phyloP scores from a whole-genome alignment of 345 rosid species.

The Zanthoxylum bungeanum region DNA sequence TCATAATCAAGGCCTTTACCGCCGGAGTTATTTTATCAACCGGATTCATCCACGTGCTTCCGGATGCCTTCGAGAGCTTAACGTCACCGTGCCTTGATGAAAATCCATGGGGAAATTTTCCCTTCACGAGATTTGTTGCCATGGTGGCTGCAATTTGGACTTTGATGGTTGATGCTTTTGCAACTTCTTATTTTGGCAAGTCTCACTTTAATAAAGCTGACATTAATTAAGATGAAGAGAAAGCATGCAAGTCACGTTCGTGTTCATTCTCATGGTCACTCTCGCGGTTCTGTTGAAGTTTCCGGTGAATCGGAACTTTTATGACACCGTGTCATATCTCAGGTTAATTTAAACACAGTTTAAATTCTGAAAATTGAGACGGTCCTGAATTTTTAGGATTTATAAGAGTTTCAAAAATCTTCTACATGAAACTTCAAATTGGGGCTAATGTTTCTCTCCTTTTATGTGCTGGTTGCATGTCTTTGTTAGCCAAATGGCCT shows the following conservation, averaged over 20 bases:
- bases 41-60: conserved; percentile 61
- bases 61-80: conserved; percentile 50
- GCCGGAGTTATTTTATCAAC: conserved; percentile 67
- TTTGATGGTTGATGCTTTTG: conserved; percentile 50
- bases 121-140: conserved; percentile 56
- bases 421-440: conserved; percentile 50
- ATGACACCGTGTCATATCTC: conserved; percentile 45
- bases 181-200: conserved; percentile 42
- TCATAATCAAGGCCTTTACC: conserved; percentile 63
- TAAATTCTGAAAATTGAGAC: no score
- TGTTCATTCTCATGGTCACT: conserved; percentile 55
- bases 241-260: conserved; percentile 46
- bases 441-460: conserved; percentile 56
- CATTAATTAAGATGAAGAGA: conserved; percentile 56
- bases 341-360: no score
- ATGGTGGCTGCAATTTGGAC: conserved; percentile 59
- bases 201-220: no score
- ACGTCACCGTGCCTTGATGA: conserved; percentile 44
- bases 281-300: conserved; percentile 55
- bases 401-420: no score
- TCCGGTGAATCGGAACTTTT: no score
- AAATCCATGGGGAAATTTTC: conserved; percentile 53
- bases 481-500: conserved; percentile 73
- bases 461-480: conserved; percentile 61
- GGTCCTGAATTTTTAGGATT: no score